These are phyloP conservation scores for Niebla homalea DNA, from an alignment of 495 filamentous ascomycete genomes.

Conservation along the genomic window DNA sequence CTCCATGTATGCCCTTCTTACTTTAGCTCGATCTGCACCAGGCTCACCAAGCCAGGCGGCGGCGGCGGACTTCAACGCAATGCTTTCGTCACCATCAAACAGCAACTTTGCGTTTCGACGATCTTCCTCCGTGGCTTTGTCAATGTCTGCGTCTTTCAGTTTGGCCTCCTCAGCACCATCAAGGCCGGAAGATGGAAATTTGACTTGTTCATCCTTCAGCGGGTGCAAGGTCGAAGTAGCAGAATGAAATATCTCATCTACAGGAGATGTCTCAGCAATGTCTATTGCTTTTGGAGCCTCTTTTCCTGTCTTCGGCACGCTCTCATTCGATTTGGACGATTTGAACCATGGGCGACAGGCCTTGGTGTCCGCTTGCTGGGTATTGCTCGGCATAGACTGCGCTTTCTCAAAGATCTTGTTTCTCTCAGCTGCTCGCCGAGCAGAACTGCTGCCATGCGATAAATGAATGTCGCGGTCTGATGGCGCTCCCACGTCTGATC, in stretches of 20 bases:
- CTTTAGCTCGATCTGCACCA: conserved; percentile 48
- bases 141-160: conserved; percentile 16
- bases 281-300: conserved; percentile 27
- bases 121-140: conserved; percentile 41
- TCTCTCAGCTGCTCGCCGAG: no score
- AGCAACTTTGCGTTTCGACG: conserved; percentile 65
- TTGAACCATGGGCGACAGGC: conserved; percentile 14
- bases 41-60: conserved; percentile 82
- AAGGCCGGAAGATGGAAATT: conserved; percentile 9
- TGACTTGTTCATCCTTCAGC: conserved; percentile 6
- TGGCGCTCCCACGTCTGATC: no score
- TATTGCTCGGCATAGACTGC: no score
- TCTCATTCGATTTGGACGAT: conserved; percentile 27
- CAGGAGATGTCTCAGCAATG: conserved; percentile 25
- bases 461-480: no score
- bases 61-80: conserved; percentile 60
- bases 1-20: conserved; percentile 78
- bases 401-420: no score
- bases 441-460: no score
- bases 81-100: conserved; percentile 73
- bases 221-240: conserved; percentile 22
- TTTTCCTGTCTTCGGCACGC: conserved; percentile 14
- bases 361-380: neutral
- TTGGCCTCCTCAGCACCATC: conserved; percentile 7
- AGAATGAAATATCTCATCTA: conserved; percentile 32